phyloP scores from a whole-genome alignment of 2,329 filamentous ascomycete genomes.

The Xylariales sp. region DNA sequence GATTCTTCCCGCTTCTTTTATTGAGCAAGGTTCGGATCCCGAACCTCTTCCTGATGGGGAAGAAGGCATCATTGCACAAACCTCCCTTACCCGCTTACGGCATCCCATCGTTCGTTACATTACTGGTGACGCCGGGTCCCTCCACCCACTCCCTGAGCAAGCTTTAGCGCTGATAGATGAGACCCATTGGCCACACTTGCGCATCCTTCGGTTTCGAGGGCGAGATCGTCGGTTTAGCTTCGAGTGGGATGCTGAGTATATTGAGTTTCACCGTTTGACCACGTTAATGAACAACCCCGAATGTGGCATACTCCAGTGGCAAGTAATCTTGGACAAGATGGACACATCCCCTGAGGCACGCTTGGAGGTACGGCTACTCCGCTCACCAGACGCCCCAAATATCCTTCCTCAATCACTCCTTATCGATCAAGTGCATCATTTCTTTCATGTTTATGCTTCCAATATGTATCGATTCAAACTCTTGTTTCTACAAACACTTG shows the following conservation, averaged over 20 bases:
- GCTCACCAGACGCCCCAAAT: background rate
- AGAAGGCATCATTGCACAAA: slow-evolving; percentile 34
- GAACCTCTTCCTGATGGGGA: slow-evolving; percentile 24
- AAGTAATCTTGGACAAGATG: slow-evolving; percentile 30
- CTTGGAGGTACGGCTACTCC: slow-evolving; percentile 10
- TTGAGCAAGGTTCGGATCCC: slow-evolving; percentile 1
- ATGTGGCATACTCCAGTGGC: slow-evolving; percentile 34
- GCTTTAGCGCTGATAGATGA: background rate
- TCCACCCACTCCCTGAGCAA: slow-evolving; percentile 27
- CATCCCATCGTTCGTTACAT: slow-evolving; percentile 40
- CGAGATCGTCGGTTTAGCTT: slow-evolving; percentile 40
- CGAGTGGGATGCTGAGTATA: slow-evolving; percentile 31
- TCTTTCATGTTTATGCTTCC: slow-evolving; percentile 6
- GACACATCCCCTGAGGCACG: slow-evolving; percentile 10
- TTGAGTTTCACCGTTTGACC: slow-evolving; percentile 28
- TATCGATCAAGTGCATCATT: background rate
- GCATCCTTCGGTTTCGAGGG: slow-evolving; percentile 32
- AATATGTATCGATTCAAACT: slow-evolving; percentile 9
- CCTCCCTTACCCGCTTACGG: slow-evolving; percentile 33
- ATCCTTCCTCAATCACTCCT: background rate
- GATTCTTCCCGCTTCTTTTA: slow-evolving; percentile 22
- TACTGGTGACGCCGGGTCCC: slow-evolving; percentile 35
- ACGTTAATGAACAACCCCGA: slow-evolving; percentile 12
- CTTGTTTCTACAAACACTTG: slow-evolving; percentile 6
- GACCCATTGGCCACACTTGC: slow-evolving; percentile 10